Conservation (phyloP, 148 eudicot species). For the Vaccinium vitisidaea region DNA sequence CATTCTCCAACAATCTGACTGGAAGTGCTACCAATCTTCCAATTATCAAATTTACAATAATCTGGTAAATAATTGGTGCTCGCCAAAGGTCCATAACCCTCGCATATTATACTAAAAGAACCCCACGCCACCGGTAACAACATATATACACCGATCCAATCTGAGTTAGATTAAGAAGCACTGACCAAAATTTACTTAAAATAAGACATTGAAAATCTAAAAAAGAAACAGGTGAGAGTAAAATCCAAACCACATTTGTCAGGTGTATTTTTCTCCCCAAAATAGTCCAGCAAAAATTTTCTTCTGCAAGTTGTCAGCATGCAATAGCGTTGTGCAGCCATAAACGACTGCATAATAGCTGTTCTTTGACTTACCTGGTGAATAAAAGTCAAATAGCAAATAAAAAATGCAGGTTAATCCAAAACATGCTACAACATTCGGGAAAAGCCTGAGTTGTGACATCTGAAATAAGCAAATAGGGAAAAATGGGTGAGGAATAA, state of each 20-base stretch:
- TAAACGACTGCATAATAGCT: slow-evolving; percentile 68
- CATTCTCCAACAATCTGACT: not conserved
- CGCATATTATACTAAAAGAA: not conserved
- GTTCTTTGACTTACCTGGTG: slow-evolving; percentile 68
- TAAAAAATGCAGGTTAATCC: not conserved
- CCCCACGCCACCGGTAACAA: not conserved
- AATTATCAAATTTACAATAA: not conserved
- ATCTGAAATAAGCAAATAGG: not conserved
- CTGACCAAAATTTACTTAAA: not conserved
- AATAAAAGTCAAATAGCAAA: slow-evolving; percentile 12
- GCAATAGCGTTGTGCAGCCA: slow-evolving; percentile 71
- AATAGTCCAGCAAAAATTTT: slow-evolving; percentile 63
- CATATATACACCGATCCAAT: slow-evolving; percentile 1
- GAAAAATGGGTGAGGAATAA: not conserved
- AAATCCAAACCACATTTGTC: slow-evolving; percentile 58
- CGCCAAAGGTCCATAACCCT: no score
- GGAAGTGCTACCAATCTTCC: not conserved
- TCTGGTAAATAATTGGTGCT: not conserved
- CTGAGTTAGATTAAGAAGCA: not conserved
- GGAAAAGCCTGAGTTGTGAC: not conserved
- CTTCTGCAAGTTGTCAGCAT: slow-evolving; percentile 73
- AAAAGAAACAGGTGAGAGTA: slow-evolving; percentile 16
- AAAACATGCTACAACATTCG: not conserved
- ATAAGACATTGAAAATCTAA: not conserved
- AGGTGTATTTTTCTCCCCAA: slow-evolving; percentile 54